Base-by-base conservation (phyloP, 441 rosid genomes). In the Populus tomentosa region DNA sequence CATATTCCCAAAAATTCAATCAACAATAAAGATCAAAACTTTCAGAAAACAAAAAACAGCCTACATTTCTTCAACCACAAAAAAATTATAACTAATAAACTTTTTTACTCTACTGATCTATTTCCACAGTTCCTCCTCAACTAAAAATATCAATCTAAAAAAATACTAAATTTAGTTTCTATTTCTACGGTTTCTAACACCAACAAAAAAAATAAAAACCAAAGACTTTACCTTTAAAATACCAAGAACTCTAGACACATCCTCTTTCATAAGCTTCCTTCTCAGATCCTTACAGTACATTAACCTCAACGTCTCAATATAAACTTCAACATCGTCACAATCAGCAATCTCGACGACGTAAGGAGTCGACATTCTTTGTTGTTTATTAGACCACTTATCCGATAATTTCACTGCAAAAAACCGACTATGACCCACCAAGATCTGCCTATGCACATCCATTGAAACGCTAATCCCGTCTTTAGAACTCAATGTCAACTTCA, bases 241-340 rank as follows among this genome's bases (percentile, higher is more conserved):
- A 30, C 94, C 97, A 80, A 94, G 97, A 82, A 96, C 95, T 82
- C 86, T 91, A 66, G 86, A 59, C 8, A 96, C 98, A 63, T 91
- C 99, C 26, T 92, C 95, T 62, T 86, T 90, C 98, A 96, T 96
- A 78, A 96, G 90, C 89, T 84, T 92, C 89, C 89, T 94, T 86
- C 93, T 92, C 68, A 92, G 84, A 87, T 96, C 98, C 77, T 90
- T 88, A 23, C 94, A 92, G 65, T 94, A 94, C 98, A 96, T 96
- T 64, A 96, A 81, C 86, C 93, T 88, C 86, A 96, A 75, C 14
- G 97, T 90, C 92, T 96, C 99, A 16, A 96, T 86, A 68, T 96
- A 96, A n/a, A 94, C 94, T 86, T 96, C 99, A 33, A 96, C 96
- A 81, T 94, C 98, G 78, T 96, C 99, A 74, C 99, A 96, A 78